Base-by-base conservation (phyloP, 441 rosid genomes). In the Euphorbia celastroides region DNA sequence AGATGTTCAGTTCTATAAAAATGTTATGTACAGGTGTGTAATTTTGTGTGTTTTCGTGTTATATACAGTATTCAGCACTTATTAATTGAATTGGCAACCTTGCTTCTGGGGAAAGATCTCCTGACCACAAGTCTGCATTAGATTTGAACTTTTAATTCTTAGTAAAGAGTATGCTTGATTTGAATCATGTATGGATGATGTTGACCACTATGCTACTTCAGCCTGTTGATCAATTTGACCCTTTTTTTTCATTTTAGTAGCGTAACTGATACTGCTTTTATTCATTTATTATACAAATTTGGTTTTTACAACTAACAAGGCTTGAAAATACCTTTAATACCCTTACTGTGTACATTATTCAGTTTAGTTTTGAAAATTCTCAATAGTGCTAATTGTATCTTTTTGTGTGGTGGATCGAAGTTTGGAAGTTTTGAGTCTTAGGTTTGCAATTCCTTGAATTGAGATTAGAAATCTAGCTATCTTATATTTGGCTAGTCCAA, bases 1-100 rank as follows among this genome's bases (percentile, higher is more conserved):
- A 20, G 77, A 85, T 70, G 96, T 93, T 36, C 88, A 93, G 70
- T 87, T 88, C 79, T 77, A 85, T 67, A 79, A 87, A 81, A 91
- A 91, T 42, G 68, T 89, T 44, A 72, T 76, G 78, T 93, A 89
- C 83, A 86, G 97, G 98, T 84, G 19, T 44, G 79, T 68, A 44
- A 69, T 57, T 48, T 38, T 62, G 52, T 31, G 25, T 60, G 71
- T 60, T 2, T 34, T 34, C 5, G 4, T 34, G 38, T 34, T 34
- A 36, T 48, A 56, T 23, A 26, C 17, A 34, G 9, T 34, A 3
- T 34, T 34, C 9, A 34, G 9, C n/a, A n/a, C n/a, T n/a, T n/a
- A n/a, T n/a, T n/a, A n/a, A n/a, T n/a, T n/a, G 38, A 34, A 34
- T 9, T 3, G 4, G 38, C 4, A 9, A 34, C 38, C 38, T 34